Evolutionary conservation across 2,329 filamentous ascomycete species (phyloP), one percentile per base, ranked within the genome.

Genomic region (Phymatotrichopsis omnivora): DNA sequence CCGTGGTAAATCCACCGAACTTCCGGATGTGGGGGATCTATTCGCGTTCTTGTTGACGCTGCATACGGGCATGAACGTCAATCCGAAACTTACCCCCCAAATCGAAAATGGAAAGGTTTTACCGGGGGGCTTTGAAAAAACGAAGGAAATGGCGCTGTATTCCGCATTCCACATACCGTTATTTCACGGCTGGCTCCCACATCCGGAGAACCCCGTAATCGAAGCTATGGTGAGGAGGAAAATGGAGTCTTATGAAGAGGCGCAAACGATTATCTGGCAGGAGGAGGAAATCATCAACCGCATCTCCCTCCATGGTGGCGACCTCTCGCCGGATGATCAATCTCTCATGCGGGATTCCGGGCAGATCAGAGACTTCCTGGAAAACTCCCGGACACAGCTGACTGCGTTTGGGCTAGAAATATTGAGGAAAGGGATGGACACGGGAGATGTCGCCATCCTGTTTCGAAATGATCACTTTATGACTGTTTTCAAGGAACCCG

Each of bases 401-500:
- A 95, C 91, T 0, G 69, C 75, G 0, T 82, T 80, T 63, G 91
- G 91, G 0, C 70, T 98, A 2, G 74, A 82, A 29, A 75, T 82
- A 1, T 78, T 96, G 29, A 73, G 72, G 1, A 74, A 76, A 39
- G 78, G 74, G 5, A 72, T 95, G 46, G 67, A 73, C 10, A 80
- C 85, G 1, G 89, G 86, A 2, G 77, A 82, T 1, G 76, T 95
- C 51, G 85, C 85, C 0, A 96, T 98, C 38, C 66, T 98, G 1
- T 98, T 98, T 67, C 77, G 91, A 20, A 98, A 98, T 58, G 89
- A 98, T 60, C 91, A 98, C 62, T 98, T 98, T 60, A 86, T 85
- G 31, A 96, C 89, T 0, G 64, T 98, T 0, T 54, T 56, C 31
- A 47, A 42, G 64, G 85, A 87, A 50, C 85, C 89, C 0, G 23